Evolutionary conservation across 1,284 basidiomycete genomes (phyloP).

Genomic region (Cystobasidium slooffiae): DNA sequence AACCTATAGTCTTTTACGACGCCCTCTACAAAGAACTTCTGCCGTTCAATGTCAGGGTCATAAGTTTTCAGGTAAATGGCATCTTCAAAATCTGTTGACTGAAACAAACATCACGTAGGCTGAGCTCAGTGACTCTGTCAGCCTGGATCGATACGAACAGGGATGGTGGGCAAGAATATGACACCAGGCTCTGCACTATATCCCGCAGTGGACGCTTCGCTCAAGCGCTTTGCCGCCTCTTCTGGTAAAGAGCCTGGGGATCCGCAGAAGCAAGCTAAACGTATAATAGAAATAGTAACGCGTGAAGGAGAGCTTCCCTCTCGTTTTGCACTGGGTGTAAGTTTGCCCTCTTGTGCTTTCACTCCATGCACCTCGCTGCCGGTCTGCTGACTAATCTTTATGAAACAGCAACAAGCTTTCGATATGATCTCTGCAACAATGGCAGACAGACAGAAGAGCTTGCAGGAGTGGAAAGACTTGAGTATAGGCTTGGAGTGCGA

Average conservation of each 20-base stretch:
- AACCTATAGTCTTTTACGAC: conserved; percentile 24
- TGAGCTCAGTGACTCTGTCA: not conserved
- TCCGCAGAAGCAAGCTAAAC: conserved; percentile 19
- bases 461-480: conserved; percentile 15
- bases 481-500: conserved; percentile 34
- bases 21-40: conserved; percentile 25
- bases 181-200: conserved; percentile 13
- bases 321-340: conserved; percentile 20
- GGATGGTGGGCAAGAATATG: conserved; percentile 32
- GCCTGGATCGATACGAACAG: conserved; percentile 34
- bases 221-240: conserved; percentile 14
- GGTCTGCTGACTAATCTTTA: not conserved
- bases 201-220: conserved; percentile 19
- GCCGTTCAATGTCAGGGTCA: conserved; percentile 21
- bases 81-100: not conserved
- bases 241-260: conserved; percentile 25
- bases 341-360: not conserved
- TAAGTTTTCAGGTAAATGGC: conserved; percentile 16
- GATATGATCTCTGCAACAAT: conserved; percentile 23
- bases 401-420: conserved; percentile 26
- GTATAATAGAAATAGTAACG: conserved; percentile 22
- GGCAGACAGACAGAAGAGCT: conserved; percentile 13
- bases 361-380: not conserved
- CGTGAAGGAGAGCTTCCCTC: conserved; percentile 12
- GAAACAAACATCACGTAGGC: not conserved